phyloP scores from a whole-genome alignment of 2,329 filamentous ascomycete genomes.

The Colletotrichum gloeosporioides region DNA sequence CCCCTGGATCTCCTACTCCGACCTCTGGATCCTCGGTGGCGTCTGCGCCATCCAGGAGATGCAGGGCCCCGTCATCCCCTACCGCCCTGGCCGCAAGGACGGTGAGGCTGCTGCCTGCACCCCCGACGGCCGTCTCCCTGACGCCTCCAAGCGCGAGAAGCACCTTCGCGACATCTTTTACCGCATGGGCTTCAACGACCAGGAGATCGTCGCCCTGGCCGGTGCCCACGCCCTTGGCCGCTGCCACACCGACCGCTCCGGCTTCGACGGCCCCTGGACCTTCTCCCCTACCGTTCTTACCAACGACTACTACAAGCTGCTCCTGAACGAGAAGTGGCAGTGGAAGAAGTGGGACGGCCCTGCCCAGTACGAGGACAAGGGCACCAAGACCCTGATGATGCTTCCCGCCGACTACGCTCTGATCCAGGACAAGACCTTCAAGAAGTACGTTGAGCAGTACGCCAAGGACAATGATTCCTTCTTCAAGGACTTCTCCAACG shows the following conservation, averaged over 20 bases:
- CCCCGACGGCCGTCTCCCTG: conserved; percentile 86
- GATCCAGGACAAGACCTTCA: conserved; percentile 87
- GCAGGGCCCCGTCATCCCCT: conserved; percentile 87
- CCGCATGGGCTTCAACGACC: conserved; percentile 98
- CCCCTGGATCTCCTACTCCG: conserved; percentile 96
- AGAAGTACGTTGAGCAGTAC: conserved; percentile 81
- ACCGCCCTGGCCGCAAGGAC: conserved; percentile 85
- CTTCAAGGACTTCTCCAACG: conserved; percentile 90
- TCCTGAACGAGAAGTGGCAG: conserved; percentile 91
- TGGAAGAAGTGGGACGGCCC: conserved; percentile 92
- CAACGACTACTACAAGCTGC: conserved; percentile 92
- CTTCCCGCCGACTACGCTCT: conserved; percentile 90
- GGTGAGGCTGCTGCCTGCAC: conserved; percentile 84
- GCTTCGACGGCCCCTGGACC: conserved; percentile 89
- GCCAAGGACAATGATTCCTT: conserved; percentile 90
- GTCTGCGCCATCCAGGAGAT: conserved; percentile 92
- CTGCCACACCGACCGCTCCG: conserved; percentile 87
- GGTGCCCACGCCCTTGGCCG: conserved; percentile 89
- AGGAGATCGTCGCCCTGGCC: conserved; percentile 89
- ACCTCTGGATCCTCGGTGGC: conserved; percentile 93
- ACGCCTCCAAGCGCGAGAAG: conserved; percentile 77
- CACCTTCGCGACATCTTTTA: conserved; percentile 93
- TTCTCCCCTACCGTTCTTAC: conserved; percentile 90
- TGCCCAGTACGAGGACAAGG: conserved; percentile 88
- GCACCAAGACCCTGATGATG: conserved; percentile 94